Evolutionary conservation across 805 yeast genomes (phyloP), one percentile per base, ranked within the genome.

Genomic region (Ogataea parapolymorpha): DNA sequence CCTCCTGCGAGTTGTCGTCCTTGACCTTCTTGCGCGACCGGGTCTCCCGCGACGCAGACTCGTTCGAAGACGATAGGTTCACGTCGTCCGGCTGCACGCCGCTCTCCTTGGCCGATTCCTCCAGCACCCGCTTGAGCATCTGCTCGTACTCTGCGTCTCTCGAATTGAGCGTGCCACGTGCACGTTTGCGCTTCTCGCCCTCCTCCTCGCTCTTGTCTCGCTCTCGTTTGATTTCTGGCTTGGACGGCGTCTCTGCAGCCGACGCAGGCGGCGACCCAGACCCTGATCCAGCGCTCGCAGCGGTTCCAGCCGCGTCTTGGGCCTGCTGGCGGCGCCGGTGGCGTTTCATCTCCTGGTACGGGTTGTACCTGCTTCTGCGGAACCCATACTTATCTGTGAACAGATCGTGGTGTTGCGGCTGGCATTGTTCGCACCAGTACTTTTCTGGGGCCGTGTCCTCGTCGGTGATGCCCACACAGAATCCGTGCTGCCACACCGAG

Each of bases 401-500:
- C 38, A 71, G 49, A 3, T 74, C 63, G 60, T 91, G 99, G 34
- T 85, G 65, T 23, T 85, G 90, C 1, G 97, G 97, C 48, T 81
- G 78, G 67, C 99, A 91, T 50, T 67, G 64, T 61, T 91, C 99
- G 70, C 99, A 91, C 86, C 90, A 88, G 63, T 93, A 91, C 62
- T 86, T 86, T 42, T 91, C 97, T 3, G 97, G 96, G 2, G 88
- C 86, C 36, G 77, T 82, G 11, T 76, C 79, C 46, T 81, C 87
- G 37, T 77, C 79, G 40, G 71, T 71, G 43, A 91, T 79, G 1
- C 96, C 95, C 26, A 91, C 96, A 68, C 99, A 91, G 65, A 72
- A 87, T 2, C 97, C 98, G 61, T 91, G 99, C 63, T 91, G 99
- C 99, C 99, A 91, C 6, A 84, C 96, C 14, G 86, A 80, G 66